These are phyloP conservation scores for Larix kaempferi DNA, from an alignment of 75 land plant species.

Conservation along the genomic window DNA sequence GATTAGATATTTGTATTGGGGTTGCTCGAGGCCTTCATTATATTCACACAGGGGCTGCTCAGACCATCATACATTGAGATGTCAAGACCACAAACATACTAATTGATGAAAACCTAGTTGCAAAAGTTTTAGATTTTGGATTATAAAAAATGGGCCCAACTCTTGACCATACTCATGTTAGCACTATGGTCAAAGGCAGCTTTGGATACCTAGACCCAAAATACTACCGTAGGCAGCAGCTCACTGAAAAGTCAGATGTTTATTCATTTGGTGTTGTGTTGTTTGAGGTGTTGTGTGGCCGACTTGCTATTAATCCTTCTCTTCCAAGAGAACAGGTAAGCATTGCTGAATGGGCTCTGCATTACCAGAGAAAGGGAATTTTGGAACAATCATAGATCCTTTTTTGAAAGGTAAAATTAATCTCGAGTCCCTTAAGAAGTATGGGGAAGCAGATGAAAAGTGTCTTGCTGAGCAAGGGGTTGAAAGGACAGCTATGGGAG, in stretches of 20 bases:
- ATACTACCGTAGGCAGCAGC: slow-evolving; percentile 50
- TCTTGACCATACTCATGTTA: slow-evolving; percentile 58
- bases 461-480: slow-evolving; percentile 36
- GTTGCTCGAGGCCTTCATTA: slow-evolving; percentile 76
- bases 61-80: slow-evolving; percentile 70
- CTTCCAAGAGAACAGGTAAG: slow-evolving; percentile 53
- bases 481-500: slow-evolving; percentile 46
- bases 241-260: slow-evolving; percentile 52
- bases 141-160: slow-evolving; percentile 61
- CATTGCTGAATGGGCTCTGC: slow-evolving; percentile 55
- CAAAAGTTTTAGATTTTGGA: slow-evolving; percentile 78
- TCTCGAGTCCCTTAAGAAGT: slow-evolving; percentile 29
- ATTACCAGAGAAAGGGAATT: slow-evolving; percentile 38
- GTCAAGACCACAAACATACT: slow-evolving; percentile 80
- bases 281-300: slow-evolving; percentile 49
- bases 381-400: slow-evolving; percentile 42
- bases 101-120: slow-evolving; percentile 58
- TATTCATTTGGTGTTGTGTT: slow-evolving; percentile 55
- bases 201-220: slow-evolving; percentile 53
- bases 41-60: slow-evolving; percentile 70
- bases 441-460: slow-evolving; percentile 40
- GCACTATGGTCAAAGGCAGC: slow-evolving; percentile 55
- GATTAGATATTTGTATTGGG: slow-evolving; percentile 70
- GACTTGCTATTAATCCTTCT: slow-evolving; percentile 43
- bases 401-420: slow-evolving; percentile 20